A percentile compares a stretch with the other conserved stretches of the same genome.
These are phyloP conservation scores for Spiromastix sp. DNA, from an alignment of 2,329 filamentous ascomycete genomes.

Conservation along the genomic window DNA sequence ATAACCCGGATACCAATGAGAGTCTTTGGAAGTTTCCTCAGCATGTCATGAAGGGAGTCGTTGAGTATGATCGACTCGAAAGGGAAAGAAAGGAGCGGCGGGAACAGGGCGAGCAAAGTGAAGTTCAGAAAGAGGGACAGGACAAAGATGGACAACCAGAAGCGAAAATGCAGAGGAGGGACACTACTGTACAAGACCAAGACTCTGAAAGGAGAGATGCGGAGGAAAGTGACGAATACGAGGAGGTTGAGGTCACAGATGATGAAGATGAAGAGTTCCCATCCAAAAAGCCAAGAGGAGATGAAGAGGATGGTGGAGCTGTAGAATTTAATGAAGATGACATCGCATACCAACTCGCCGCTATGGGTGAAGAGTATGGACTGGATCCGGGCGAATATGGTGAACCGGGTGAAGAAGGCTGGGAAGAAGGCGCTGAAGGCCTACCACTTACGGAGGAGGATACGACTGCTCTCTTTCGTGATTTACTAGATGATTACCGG, in stretches of 20 bases:
- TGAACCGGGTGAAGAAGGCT: conserved; percentile 41
- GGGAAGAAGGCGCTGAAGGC: conserved; percentile 62
- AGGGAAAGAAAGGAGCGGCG: conserved; percentile 56
- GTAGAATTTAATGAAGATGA: conserved; percentile 90
- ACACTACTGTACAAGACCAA: background rate
- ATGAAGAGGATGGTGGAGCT: conserved; percentile 36
- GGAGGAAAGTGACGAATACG: conserved; percentile 60
- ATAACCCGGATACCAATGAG: conserved; percentile 74
- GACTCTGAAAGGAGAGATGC: conserved; percentile 18
- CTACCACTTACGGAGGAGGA: conserved; percentile 64
- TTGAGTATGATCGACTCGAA: conserved; percentile 61
- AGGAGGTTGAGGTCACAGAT: conserved; percentile 65
- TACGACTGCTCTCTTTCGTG: conserved; percentile 66
- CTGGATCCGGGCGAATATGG: conserved; percentile 69
- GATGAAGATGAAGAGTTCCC: conserved; percentile 41
- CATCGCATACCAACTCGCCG: conserved; percentile 81
- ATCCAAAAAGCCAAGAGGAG: conserved; percentile 43
- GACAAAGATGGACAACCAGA: too few relatives aligned
- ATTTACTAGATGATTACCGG: conserved; percentile 70
- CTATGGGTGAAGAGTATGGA: conserved; percentile 79
- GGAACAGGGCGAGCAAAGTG: conserved; percentile 21
- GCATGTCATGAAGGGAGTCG: conserved; percentile 65
- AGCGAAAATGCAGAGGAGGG: conserved; percentile 1
- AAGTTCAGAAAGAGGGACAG: conserved; percentile 7
- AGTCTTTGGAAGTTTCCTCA: conserved; percentile 95